Evolutionary conservation across 257 asterid genomes (phyloP).

Genomic region (Eustoma russellianum): DNA sequence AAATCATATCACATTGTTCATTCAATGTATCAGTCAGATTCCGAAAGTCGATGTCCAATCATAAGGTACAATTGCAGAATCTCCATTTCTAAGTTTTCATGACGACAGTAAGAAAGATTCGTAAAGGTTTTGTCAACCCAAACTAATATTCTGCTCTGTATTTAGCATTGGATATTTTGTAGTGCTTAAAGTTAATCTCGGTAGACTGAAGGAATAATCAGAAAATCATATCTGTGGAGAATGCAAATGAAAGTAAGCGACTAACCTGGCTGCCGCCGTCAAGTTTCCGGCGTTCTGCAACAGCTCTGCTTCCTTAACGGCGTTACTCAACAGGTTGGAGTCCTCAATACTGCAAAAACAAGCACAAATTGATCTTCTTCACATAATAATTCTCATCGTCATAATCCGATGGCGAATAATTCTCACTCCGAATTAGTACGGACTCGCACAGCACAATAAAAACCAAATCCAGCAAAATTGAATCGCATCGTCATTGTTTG

Average conservation of each 20-base stretch:
- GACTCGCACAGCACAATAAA: not conserved
- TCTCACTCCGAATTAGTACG: too few relatives aligned
- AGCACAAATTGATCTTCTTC: not conserved
- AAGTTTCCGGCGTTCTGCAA: conserved; percentile 37
- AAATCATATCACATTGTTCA: too few relatives aligned
- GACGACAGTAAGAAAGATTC: too few relatives aligned
- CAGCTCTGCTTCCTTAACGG: conserved; percentile 22
- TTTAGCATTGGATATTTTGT: not conserved
- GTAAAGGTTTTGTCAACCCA: not conserved
- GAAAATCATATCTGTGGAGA: not conserved
- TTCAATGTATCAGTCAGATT: too few relatives aligned
- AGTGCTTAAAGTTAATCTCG: not conserved
- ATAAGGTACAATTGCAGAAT: too few relatives aligned
- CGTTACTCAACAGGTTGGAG: conserved; percentile 5
- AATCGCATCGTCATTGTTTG: not conserved
- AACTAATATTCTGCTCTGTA: not conserved
- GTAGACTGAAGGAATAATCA: not conserved
- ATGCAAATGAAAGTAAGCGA: conserved; percentile 2
- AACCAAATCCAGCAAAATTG: not conserved
- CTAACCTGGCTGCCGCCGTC: conserved; percentile 47
- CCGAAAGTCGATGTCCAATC: too few relatives aligned
- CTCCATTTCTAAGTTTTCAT: too few relatives aligned
- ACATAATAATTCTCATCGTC: not conserved
- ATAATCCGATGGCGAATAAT: too few relatives aligned
- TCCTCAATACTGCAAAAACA: conserved; percentile 1